These are phyloP conservation scores for Hyaloperonospora brassicae DNA, from an alignment of 352 stramenopile genomes.

Conservation along the genomic window DNA sequence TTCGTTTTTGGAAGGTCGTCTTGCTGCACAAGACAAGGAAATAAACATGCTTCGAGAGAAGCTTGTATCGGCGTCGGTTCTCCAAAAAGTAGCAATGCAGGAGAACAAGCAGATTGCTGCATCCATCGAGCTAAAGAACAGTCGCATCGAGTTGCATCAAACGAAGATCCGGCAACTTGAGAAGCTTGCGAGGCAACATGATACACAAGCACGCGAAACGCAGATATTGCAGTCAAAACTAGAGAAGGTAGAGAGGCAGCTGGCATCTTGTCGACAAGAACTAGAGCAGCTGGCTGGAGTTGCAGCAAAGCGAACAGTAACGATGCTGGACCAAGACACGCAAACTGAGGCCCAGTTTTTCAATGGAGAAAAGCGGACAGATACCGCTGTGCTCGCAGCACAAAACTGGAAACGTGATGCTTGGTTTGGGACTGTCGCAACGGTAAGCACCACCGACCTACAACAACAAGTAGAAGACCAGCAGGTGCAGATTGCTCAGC, in stretches of 20 bases:
- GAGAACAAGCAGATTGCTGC: conserved; percentile 48
- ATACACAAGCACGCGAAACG: conserved; percentile 40
- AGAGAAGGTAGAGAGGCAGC: conserved; percentile 39
- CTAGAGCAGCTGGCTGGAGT: conserved; percentile 22
- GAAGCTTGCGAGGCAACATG: conserved; percentile 43
- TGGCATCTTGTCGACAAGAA: conserved; percentile 37
- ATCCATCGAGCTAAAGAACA: conserved; percentile 70
- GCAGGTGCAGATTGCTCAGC: conserved; percentile 18
- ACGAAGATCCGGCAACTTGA: conserved; percentile 57
- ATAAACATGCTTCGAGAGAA: conserved; percentile 70
- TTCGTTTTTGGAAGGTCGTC: conserved; percentile 50
- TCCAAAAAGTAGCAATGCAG: conserved; percentile 54
- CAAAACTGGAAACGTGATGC: conserved; percentile 16
- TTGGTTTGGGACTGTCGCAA: conserved; percentile 28
- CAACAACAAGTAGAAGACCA: conserved; percentile 32
- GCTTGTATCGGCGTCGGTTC: conserved; percentile 48
- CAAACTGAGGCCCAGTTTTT: conserved; percentile 46
- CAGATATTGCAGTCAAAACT: conserved; percentile 36
- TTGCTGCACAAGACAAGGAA: conserved; percentile 58
- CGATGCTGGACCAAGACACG: conserved; percentile 25
- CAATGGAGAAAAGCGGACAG: conserved; percentile 4
- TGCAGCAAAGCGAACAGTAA: conserved; percentile 9
- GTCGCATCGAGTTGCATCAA: conserved; percentile 62
- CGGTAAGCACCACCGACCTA: conserved; percentile 34
- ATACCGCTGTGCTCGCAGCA: conserved; percentile 6